These are phyloP conservation scores for Simmondsia chinensis DNA, from an alignment of 148 eudicot genomes.

Conservation along the genomic window DNA sequence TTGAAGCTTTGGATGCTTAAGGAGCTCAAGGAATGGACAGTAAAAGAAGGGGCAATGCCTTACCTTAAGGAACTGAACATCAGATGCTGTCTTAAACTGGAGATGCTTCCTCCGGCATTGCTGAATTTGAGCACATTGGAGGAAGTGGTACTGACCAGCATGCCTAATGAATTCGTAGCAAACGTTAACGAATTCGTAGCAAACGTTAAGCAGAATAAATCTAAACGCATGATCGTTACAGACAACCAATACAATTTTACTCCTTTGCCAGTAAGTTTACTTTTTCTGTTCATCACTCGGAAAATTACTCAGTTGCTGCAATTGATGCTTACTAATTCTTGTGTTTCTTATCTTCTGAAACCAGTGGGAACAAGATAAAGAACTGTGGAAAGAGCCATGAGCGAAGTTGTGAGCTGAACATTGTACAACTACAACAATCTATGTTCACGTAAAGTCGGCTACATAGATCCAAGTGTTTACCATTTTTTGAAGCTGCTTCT, in stretches of 20 bases:
- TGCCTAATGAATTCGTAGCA: constrained; percentile 22
- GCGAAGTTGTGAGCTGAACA: too few relatives aligned
- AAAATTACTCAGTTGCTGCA: neutral
- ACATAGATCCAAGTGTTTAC: too few relatives aligned
- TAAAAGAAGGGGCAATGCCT: constrained; percentile 24
- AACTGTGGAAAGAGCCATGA: neutral
- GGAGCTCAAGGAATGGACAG: constrained; percentile 19
- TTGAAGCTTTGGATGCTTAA: constrained; percentile 43
- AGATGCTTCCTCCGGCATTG: constrained; percentile 13
- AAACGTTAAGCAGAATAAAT: constrained; percentile 2
- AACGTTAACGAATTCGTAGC: too few relatives aligned
- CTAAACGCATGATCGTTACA: neutral
- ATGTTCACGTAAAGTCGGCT: too few relatives aligned
- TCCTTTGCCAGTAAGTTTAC: constrained; percentile 29
- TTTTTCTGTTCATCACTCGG: neutral
- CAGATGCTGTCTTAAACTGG: constrained; percentile 25
- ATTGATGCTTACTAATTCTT: neutral
- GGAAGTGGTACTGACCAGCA: constrained; percentile 27
- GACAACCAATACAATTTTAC: constrained; percentile 11
- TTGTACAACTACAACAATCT: too few relatives aligned
- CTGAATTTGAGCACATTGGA: constrained; percentile 11
- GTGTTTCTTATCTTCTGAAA: neutral
- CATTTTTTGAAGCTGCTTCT: too few relatives aligned
- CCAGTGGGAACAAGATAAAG: constrained; percentile 14
- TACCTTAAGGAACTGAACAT: constrained; percentile 24